These are phyloP conservation scores for Geotrichum fermentans DNA, from an alignment of 1,139 yeast species.

Conservation along the genomic window DNA sequence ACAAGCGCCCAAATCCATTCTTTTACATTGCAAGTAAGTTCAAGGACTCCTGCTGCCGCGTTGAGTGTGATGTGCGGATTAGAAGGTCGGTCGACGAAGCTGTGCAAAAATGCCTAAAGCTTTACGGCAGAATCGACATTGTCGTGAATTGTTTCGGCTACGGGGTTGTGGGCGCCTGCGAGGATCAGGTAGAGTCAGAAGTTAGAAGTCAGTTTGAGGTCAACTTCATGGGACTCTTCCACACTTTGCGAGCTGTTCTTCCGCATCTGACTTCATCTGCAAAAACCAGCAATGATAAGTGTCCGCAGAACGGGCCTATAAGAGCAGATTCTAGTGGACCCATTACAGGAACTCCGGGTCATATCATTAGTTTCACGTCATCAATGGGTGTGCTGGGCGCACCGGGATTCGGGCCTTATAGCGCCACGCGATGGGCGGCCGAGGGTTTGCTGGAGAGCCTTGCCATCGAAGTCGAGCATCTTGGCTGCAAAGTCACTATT, in stretches of 20 bases:
- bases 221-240: constrained; percentile 21
- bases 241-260: constrained; percentile 19
- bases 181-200: constrained; percentile 21
- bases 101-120: constrained; percentile 14
- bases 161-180: constrained; percentile 22
- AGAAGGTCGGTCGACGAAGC: constrained; percentile 19
- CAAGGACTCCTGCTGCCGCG: constrained; percentile 16
- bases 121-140: constrained; percentile 19
- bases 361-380: constrained; percentile 19
- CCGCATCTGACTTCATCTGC: constrained; percentile 19
- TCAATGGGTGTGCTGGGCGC: constrained; percentile 22
- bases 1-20: constrained; percentile 12
- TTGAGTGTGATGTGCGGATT: constrained; percentile 20
- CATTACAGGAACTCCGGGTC: constrained; percentile 16
- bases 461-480: constrained; percentile 20
- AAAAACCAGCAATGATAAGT: constrained; percentile 2
- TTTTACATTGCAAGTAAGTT: constrained; percentile 15
- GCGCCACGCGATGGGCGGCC: constrained; percentile 22
- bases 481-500: constrained; percentile 20
- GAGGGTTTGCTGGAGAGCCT: constrained; percentile 21
- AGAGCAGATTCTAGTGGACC: constrained; percentile 5
- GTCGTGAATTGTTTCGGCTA: constrained; percentile 21
- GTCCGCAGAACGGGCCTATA: not conserved
- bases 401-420: constrained; percentile 22
- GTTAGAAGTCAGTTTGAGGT: constrained; percentile 21